phyloP scores from a whole-genome alignment of 768 basidiomycete species.

The Mycena latifolia region DNA sequence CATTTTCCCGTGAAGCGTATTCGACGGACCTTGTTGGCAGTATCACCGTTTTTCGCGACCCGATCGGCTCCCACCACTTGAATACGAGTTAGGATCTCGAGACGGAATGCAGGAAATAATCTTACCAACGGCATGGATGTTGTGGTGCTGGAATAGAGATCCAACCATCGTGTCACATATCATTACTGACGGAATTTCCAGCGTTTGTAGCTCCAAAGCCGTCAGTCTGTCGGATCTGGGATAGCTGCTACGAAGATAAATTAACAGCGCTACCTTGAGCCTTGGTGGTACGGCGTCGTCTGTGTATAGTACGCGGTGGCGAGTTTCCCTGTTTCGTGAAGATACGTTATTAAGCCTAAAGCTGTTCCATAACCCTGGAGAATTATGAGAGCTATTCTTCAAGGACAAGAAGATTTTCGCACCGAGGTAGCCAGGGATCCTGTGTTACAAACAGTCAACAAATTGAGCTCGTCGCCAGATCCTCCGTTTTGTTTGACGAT shows the following conservation, averaged over 20 bases:
- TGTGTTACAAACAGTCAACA: constrained; percentile 98
- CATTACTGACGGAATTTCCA: constrained; percentile 91
- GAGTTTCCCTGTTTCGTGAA: constrained; percentile 83
- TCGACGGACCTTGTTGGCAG: constrained; percentile 85
- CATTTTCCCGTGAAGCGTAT: background rate
- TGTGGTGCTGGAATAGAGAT: constrained; percentile 89
- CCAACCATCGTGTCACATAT: constrained; percentile 99
- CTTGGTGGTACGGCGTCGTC: constrained; percentile 95
- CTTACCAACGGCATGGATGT: constrained; percentile 84
- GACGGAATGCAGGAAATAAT: too few species aligned
- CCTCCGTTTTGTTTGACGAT: constrained; percentile 53
- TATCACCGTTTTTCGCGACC: constrained; percentile 94
- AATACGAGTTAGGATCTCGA: background rate
- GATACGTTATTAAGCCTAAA: constrained; percentile 91
- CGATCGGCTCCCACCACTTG: constrained; percentile 89
- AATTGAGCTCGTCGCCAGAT: constrained; percentile 69
- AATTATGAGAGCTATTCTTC: constrained; percentile 7
- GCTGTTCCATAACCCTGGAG: constrained; percentile 96
- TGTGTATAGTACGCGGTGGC: constrained; percentile 93
- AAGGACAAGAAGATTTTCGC: constrained; percentile 39
- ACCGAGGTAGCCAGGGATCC: constrained; percentile 96
- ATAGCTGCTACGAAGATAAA: background rate
- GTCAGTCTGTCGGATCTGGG: constrained; percentile 72
- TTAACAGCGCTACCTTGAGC: constrained; percentile 66
- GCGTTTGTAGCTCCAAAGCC: constrained; percentile 87